phyloP scores from a whole-genome alignment of 169 alveolate species.

The Cryptosporidium parvum region DNA sequence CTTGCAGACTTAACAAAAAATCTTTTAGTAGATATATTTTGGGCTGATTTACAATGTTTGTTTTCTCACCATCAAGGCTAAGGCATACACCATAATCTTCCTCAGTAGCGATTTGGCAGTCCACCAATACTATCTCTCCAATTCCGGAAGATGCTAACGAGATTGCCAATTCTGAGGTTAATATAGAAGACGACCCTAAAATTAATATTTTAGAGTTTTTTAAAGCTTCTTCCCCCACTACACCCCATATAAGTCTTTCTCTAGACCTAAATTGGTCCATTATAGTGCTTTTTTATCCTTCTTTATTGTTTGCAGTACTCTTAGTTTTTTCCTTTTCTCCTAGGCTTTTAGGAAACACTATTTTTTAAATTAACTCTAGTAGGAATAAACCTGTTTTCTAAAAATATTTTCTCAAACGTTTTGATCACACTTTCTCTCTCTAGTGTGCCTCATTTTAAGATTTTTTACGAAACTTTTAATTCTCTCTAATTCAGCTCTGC shows the following conservation, averaged over 20 bases:
- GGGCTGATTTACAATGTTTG: not conserved
- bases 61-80: not conserved
- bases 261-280: constrained; percentile 31
- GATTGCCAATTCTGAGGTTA: constrained; percentile 27
- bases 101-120: constrained; percentile 1
- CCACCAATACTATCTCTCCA: constrained; percentile 25
- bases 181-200: constrained; percentile 35
- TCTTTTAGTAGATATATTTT: constrained; percentile 10
- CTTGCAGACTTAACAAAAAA: not conserved
- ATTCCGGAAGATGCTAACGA: constrained; percentile 35
- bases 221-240: constrained; percentile 6
- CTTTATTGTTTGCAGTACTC: not conserved
- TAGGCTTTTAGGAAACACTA: not conserved
- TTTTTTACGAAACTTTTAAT: too few species aligned
- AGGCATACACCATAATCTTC: constrained; percentile 9
- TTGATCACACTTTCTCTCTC: not conserved
- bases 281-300: not conserved
- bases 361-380: too few species aligned
- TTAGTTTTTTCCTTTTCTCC: not conserved
- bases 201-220: constrained; percentile 21
- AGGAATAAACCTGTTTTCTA: too few species aligned
- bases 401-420: not conserved
- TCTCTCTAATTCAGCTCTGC: not conserved
- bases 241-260: constrained; percentile 58
- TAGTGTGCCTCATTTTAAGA: not conserved